Base-by-base conservation (phyloP, 495 filamentous ascomycete genomes). In the Trichocladium uniseriatum region DNA sequence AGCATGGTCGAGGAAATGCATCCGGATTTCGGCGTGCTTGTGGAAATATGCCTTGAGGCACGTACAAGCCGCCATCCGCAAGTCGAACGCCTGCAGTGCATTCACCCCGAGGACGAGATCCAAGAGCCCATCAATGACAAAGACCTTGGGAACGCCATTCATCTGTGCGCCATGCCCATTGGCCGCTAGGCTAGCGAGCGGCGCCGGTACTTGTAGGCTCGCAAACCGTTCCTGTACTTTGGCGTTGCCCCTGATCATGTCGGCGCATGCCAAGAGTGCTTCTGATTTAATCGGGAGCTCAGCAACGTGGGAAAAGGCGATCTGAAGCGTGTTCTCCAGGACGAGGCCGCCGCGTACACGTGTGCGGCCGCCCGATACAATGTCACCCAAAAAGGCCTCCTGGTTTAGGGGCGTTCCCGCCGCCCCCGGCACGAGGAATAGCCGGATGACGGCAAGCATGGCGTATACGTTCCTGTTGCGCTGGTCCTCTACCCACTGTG, bases 391-490 rank as follows among this genome's bases (percentile, higher is more conserved):
- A 58, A 95, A 96, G 3, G 87, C 81, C 28, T 74, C 76, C 64
- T 97, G 92, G 56, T 97, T 98, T 54, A 80, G 78, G 20, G 78
- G 73, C 3, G 90, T 95, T 24, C 86, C 86, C 22, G 83, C 66
- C 18, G 87, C 87, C 29, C 90, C 89, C 32, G 77, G 73, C 11
- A 87, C 78, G 43, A 98, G 74, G 60, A 97, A 95, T 32, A 95
- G 69, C 54, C 87, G 81, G 38, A 95, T 73, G 21, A 97, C 82
- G 16, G 85, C 87, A 40, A 96, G 70, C 14, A 95, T 68, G 43
- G 90, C 92, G 77, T 89, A 95, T 19, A 95, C 77, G 67, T 95
- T 96, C 58, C 89, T 90, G 66, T 92, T 90, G 45, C 79, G 79
- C 60, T 94, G 86, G 8, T 79, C 72, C 55, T 81, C 78, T 4